Base-by-base conservation (phyloP, 768 basidiomycete genomes). In the Coprinopsis strossmayeri region DNA sequence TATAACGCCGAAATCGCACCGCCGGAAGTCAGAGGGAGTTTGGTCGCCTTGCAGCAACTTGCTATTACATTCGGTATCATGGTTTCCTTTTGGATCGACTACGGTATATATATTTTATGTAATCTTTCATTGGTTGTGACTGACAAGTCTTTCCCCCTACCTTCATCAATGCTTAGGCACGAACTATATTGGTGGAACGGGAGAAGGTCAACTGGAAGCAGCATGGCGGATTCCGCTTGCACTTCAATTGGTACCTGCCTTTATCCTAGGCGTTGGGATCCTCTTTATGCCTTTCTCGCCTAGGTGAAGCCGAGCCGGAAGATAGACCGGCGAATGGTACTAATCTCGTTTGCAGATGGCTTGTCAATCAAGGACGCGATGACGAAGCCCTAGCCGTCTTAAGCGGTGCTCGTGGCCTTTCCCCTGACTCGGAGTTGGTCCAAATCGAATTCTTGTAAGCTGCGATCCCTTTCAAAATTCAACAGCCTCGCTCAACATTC, bases 1-100 rank as follows among this genome's bases (percentile, higher is more conserved):
- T 88, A 86, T 71, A 89, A 89, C 52, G 70, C 70, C 32, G 75
- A 76, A 62, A 76, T 88, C 46, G 80, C 83, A 1, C 87, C 88
- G 23, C 85, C 87, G 2, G 88, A 89, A 65, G 84, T 91, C 13
- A 79, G 88, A 53, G 88, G 88, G 11, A 82, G 81, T 60, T 68
- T 91, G 30, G 87, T 90, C 45, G 87, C 85, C 2, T 74, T 91
- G 7, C 88, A 90, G 60, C 88, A 90, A 60, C 70, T 90, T 17
- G 83, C 87, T 2, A 91, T 91, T 61, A 85, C 84, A 1, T 86
- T 87, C 56, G 84, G 84, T 18, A 87, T 87, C 61, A 80, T 87
- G 81, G 54, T 87, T 21, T 72, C 71, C 13, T 77, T 74, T 56
- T 77, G 74, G 74, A 76, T 76, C 45, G 74, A 76, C 53, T 76